A percentile compares a stretch with the other conserved stretches of the same genome.
phyloP scores from a whole-genome alignment of 257 asterid species.

The Solanum acaule region DNA sequence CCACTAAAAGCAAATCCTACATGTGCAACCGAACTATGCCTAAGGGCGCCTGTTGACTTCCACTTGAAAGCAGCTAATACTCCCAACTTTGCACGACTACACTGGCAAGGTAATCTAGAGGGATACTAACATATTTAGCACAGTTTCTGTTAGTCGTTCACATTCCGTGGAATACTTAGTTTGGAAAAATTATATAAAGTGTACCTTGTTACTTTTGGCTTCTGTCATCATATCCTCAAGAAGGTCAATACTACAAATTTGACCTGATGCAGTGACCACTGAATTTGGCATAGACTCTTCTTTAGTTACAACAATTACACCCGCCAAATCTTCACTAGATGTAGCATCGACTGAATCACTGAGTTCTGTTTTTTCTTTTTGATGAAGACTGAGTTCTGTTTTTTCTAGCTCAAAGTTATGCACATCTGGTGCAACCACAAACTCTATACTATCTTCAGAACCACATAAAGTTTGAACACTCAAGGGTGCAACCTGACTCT shows the following conservation, averaged over 20 bases:
- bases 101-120: neutral
- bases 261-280: conserved; percentile 38
- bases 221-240: conserved; percentile 57
- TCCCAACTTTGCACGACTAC: neutral
- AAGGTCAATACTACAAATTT: conserved; percentile 33
- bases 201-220: conserved; percentile 76
- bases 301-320: conserved; percentile 14
- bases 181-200: neutral
- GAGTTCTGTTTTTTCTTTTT: conserved; percentile 11
- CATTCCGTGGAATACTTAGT: neutral
- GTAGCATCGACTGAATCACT: conserved; percentile 13
- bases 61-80: neutral
- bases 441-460: conserved; percentile 18
- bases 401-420: conserved; percentile 13
- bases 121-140: neutral
- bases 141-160: neutral
- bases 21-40: neutral
- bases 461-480: neutral
- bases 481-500: neutral
- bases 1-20: neutral
- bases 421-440: conserved; percentile 19
- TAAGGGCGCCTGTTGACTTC: neutral
- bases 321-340: conserved; percentile 3
- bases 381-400: conserved; percentile 2
- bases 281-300: conserved; percentile 17